Base-by-base conservation (phyloP, 352 stramenopile species). In the Phytopythium chamaehyphon region DNA sequence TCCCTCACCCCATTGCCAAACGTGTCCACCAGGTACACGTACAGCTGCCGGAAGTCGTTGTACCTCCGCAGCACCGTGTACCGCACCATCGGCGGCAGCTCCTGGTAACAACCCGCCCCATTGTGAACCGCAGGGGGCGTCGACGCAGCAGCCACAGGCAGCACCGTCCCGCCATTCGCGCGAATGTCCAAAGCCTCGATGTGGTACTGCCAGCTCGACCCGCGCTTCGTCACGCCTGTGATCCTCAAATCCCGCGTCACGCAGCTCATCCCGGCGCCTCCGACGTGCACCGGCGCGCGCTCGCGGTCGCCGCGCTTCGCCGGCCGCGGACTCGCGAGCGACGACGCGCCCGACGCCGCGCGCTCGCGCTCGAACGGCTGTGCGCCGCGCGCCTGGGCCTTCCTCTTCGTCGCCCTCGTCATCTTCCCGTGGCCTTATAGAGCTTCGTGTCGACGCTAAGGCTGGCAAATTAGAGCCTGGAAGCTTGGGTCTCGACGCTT, bases 61-160 rank as follows among this genome's bases (percentile, higher is more conserved):
- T 89, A 90, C 12, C 80, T 64, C 15, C 80, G 68, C 71, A 86
- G 86, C 57, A 88, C 80, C 9, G 80, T 88, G 66, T 90, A 90
- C 16, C 80, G 75, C 54, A 90, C 80, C 64, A 88, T 66, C 12
- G 77, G 80, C 40, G 76, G 80, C 45, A 89, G 50, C 12, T 76
- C 68, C 11, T 61, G 53, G 54, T 80, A 78, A 11, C 24, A 45
- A 2, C 38, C 21, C 19, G 12, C n/a, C 14, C 33, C 35, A 21
- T 26, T 42, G 11, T 21, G 36, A 11, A 18, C 2, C 3, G 18
- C 2, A 0, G 19, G 12, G 8, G 16, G 21, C 19, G 47, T 54
- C 35, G 18, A n/a, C n/a, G n/a, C n/a, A n/a, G n/a, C n/a, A n/a
- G n/a, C n/a, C n/a, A n/a, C n/a, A n/a, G 44, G 44, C 26, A 51